Evolutionary conservation across 192 early-diverging fungal species (phyloP).

Genomic region (Chytriomyces sp.): DNA sequence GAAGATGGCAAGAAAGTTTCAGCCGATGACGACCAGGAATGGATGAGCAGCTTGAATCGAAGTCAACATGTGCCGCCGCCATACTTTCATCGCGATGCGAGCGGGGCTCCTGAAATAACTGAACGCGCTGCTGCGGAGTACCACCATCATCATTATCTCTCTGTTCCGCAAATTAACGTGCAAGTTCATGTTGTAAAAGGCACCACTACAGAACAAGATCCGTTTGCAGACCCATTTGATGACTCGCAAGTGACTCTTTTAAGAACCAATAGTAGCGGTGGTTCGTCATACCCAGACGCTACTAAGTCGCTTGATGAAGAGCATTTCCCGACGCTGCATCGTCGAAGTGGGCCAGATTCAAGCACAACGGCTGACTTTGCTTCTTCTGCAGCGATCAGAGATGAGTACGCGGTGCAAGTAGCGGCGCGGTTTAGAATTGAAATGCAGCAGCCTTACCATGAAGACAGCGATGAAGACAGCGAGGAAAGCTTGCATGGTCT

Average conservation of each 20-base stretch:
- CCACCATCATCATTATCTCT: not conserved
- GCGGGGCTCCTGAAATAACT: not conserved
- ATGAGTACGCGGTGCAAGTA: not conserved
- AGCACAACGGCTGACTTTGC: not conserved
- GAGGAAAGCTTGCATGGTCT: no score
- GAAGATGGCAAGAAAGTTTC: not conserved
- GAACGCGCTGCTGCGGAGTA: not conserved
- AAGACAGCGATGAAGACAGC: not conserved
- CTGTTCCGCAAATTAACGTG: not conserved
- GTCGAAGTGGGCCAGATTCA: not conserved
- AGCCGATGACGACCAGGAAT: not conserved
- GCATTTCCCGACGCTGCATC: not conserved
- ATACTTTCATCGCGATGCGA: not conserved
- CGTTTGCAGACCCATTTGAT: not conserved
- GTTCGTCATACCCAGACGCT: not conserved
- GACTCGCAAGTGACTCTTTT: not conserved
- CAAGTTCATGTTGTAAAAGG: not conserved
- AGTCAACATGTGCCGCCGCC: not conserved
- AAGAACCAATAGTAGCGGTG: not conserved
- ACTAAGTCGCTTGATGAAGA: not conserved
- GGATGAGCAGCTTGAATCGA: not conserved
- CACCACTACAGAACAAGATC: not conserved
- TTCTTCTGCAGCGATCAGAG: not conserved
- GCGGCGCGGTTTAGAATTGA: not conserved
- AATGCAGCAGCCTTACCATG: not conserved